Evolutionary conservation across 768 basidiomycete genomes (phyloP).

Genomic region (Paxillus ammoniavirescens): DNA sequence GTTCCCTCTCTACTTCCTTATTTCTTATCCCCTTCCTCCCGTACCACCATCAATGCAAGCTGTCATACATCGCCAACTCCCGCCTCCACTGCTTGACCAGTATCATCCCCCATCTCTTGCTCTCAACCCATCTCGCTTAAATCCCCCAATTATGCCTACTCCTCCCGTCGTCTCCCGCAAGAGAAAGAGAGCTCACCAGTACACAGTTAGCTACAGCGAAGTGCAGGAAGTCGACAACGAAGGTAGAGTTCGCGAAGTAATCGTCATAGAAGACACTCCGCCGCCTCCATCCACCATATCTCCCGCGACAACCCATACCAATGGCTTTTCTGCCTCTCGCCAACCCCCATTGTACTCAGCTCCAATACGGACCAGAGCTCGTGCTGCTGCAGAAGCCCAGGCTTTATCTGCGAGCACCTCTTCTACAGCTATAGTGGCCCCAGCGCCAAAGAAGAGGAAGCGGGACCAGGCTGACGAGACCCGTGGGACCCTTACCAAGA

Average conservation of each 20-base stretch:
- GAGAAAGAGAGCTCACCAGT: slow-evolving; percentile 79
- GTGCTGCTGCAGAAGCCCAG: slow-evolving; percentile 84
- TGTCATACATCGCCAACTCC: slow-evolving; percentile 62
- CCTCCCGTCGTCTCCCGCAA: slow-evolving; percentile 75
- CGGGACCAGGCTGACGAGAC: slow-evolving; percentile 73
- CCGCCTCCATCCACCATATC: slow-evolving; percentile 74
- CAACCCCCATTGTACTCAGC: slow-evolving; percentile 75
- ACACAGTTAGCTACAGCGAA: slow-evolving; percentile 83
- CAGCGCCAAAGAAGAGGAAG: slow-evolving; percentile 82
- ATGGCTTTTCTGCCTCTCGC: slow-evolving; percentile 74
- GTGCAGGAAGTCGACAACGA: slow-evolving; percentile 82
- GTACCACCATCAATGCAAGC: slow-evolving; percentile 66
- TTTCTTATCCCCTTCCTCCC: slow-evolving; percentile 12
- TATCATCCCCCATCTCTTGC: slow-evolving; percentile 61
- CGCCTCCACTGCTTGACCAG: slow-evolving; percentile 59
- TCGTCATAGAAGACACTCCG: slow-evolving; percentile 91
- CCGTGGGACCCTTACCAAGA: slow-evolving; percentile 67
- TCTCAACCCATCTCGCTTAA: slow-evolving; percentile 39
- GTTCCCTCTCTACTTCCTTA: slow-evolving; percentile 15
- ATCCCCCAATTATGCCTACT: slow-evolving; percentile 67
- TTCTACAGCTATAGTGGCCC: slow-evolving; percentile 62
- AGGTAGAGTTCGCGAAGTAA: slow-evolving; percentile 79
- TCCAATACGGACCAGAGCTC: slow-evolving; percentile 79
- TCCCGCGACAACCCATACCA: slow-evolving; percentile 67
- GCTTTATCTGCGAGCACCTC: slow-evolving; percentile 65